These are phyloP conservation scores for Reticulascus tulasneorum DNA, from an alignment of 2,329 filamentous ascomycete species.

Conservation along the genomic window DNA sequence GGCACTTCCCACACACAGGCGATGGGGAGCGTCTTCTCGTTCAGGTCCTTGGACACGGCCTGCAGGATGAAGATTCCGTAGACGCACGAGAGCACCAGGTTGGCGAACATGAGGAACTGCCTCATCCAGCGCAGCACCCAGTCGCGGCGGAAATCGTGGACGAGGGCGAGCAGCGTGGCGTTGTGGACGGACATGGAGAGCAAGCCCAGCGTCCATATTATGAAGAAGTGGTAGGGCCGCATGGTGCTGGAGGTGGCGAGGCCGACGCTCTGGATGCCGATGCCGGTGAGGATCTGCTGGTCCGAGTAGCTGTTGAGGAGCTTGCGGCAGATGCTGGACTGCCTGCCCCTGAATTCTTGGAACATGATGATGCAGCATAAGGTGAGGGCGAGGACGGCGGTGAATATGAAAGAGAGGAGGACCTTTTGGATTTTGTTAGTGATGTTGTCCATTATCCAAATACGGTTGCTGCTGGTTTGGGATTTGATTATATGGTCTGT, in stretches of 20 bases:
- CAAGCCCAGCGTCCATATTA: constrained; percentile 64
- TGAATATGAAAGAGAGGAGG: constrained; percentile 63
- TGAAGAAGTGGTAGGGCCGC: constrained; percentile 66
- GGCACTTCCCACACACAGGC: constrained; percentile 54
- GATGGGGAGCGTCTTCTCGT: constrained; percentile 52
- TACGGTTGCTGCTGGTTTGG: no score
- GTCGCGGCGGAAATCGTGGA: constrained; percentile 62
- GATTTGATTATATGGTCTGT: no score
- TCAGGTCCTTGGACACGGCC: constrained; percentile 47
- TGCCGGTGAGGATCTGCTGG: constrained; percentile 65
- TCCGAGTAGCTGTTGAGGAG: constrained; percentile 63
- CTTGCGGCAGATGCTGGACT: constrained; percentile 55
- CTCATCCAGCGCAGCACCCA: constrained; percentile 64
- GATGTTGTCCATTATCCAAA: no score
- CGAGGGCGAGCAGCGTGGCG: constrained; percentile 59
- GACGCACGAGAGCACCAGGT: constrained; percentile 54
- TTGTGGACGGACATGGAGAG: constrained; percentile 65
- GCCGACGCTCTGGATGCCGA: constrained; percentile 62
- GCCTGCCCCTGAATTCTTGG: constrained; percentile 43
- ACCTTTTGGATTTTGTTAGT: constrained; percentile 32
- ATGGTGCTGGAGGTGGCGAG: constrained; percentile 56
- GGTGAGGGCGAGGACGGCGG: constrained; percentile 52
- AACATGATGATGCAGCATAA: constrained; percentile 55
- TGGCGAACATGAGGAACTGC: constrained; percentile 63
- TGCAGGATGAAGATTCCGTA: constrained; percentile 55